Percentiles rank a stretch among this genome's conserved stretches.
These are phyloP conservation scores for Heterobasidion irregulare DNA, from an alignment of 1,284 basidiomycete species.

Conservation along the genomic window DNA sequence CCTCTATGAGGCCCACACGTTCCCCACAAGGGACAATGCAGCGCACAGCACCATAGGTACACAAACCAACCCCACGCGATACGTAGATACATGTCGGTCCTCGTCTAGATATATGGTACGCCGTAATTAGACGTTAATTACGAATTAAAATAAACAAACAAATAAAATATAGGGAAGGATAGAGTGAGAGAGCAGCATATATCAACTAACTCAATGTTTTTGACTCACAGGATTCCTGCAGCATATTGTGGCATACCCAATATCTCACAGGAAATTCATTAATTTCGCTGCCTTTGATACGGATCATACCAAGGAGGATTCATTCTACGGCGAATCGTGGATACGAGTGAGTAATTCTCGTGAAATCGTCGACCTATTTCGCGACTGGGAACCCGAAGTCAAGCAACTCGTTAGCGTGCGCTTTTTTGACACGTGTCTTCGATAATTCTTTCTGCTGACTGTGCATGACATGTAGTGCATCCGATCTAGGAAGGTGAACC, in stretches of 20 bases:
- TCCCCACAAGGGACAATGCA: too few species aligned
- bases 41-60: too few species aligned
- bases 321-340: constrained; percentile 25
- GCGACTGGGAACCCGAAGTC: constrained; percentile 33
- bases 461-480: constrained; percentile 17
- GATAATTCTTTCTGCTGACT: constrained; percentile 9
- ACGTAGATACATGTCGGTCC: too few species aligned
- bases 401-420: constrained; percentile 29
- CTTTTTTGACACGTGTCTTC: not conserved
- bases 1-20: too few species aligned
- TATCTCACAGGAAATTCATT: constrained; percentile 30
- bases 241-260: constrained; percentile 36
- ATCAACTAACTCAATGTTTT: not conserved
- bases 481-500: constrained; percentile 18
- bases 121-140: too few species aligned
- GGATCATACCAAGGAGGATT: constrained; percentile 24
- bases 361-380: constrained; percentile 21
- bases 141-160: too few species aligned
- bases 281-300: too few species aligned
- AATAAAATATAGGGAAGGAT: constrained; percentile 26
- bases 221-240: constrained; percentile 9
- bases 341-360: constrained; percentile 20
- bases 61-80: too few species aligned
- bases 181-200: constrained; percentile 17
- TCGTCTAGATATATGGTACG: too few species aligned